These are phyloP conservation scores for Sphaerostilbella broomeana DNA, from an alignment of 2,329 filamentous ascomycete genomes.

Conservation along the genomic window DNA sequence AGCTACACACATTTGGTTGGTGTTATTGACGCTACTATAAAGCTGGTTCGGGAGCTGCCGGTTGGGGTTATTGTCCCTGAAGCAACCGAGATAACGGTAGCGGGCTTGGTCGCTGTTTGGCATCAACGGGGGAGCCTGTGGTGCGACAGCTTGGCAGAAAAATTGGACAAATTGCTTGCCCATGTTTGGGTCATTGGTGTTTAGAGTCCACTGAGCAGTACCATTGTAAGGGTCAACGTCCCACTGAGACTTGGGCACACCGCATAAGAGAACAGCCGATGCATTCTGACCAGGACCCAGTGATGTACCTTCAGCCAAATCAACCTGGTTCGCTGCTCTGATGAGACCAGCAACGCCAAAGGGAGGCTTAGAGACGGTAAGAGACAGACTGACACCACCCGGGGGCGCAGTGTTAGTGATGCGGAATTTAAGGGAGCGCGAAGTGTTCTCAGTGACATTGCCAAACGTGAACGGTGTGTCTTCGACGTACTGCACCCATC, in stretches of 20 bases:
- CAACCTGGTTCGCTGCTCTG: conserved; percentile 47
- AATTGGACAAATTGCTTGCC: conserved; percentile 49
- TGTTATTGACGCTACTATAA: conserved; percentile 35
- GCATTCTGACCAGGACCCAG: conserved; percentile 43
- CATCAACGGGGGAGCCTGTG: conserved; percentile 45
- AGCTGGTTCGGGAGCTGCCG: conserved; percentile 42
- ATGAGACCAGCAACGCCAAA: conserved; percentile 50
- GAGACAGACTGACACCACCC: conserved; percentile 40
- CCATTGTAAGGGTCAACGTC: conserved; percentile 46
- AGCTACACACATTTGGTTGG: conserved; percentile 39
- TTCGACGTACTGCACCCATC: conserved; percentile 42
- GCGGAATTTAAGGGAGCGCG: conserved; percentile 42
- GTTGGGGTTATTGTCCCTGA: conserved; percentile 48
- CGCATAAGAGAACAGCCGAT: conserved; percentile 47
- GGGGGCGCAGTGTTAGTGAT: conserved; percentile 44
- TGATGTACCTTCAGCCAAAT: conserved; percentile 50
- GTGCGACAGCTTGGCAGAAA: conserved; percentile 42
- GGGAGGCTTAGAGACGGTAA: conserved; percentile 56
- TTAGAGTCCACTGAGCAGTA: conserved; percentile 48
- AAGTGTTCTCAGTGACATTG: conserved; percentile 46
- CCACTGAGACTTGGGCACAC: conserved; percentile 50
- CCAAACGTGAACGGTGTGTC: conserved; percentile 46
- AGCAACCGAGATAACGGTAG: conserved; percentile 51
- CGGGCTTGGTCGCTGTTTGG: conserved; percentile 34
- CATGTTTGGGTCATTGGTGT: conserved; percentile 46